Evolutionary conservation across 1,139 yeast genomes (phyloP), one percentile per base, ranked within the genome.

Genomic region (Pichia sp.): DNA sequence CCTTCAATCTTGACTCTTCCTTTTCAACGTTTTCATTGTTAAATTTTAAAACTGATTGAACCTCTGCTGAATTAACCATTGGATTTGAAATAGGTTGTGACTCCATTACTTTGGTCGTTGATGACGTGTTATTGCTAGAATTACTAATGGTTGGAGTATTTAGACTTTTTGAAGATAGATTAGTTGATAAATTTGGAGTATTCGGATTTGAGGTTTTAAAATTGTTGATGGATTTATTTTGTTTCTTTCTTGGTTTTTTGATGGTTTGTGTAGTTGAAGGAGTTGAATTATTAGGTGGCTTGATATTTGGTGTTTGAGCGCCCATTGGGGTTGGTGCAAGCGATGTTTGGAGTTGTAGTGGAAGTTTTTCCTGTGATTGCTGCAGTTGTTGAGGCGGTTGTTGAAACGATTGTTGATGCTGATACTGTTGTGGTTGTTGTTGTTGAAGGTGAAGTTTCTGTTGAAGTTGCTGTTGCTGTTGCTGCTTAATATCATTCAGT

Each of bases 31-130:
- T 45, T 30, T 62, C 65, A 11, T 54, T 48, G 43, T 65, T 64
- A 34, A 62, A 66, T 43, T 58, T 59, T 45, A 65, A 35, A 18
- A 60, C 48, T 34, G 53, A 45, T 42, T 64, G 69, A 9, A 60
- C 52, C 50, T 65, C 68, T n/a, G 62, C 59, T 4, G 63, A 58
- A 43, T 56, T 52, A 7, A 42, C 38, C 6, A 10, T 5, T 11
- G 53, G 45, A 32, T 47, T 28, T 18, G 43, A 33, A 25, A 27
- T 2, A 8, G 8, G 26, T 6, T 30, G 30, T 18, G 26, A 3
- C 18, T 25, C 28, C 10, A 3, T 36, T 27, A 29, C 18, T 5
- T 29, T 10, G 9, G 40, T 28, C 1, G 40, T 28, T 7, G 26
- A 6, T 28, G 25, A 6, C 6, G 40, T 26, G 5, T 33, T 33